Evolutionary conservation across 2,329 filamentous ascomycete species (phyloP), one percentile per base, ranked within the genome.

Genomic region (Fusarium sp.): DNA sequence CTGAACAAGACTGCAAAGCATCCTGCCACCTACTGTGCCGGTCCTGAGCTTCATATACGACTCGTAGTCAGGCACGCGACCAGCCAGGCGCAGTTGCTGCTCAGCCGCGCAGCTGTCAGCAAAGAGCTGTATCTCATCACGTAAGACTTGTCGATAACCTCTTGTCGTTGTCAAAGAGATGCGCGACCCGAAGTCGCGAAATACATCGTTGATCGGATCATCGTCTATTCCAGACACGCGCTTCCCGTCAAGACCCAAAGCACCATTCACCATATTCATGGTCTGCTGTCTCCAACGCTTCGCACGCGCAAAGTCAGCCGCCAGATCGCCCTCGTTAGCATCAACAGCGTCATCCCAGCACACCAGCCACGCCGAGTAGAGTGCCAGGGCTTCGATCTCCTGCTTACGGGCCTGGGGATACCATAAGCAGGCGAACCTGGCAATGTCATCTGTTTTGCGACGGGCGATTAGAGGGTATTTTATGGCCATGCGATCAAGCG

Each of bases 341-440:
- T 80, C 78, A 13, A 79, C 72, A 18, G 71, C 71, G 42, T 80
- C 78, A 24, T 79, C 77, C 78, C 78, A 80, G 57, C 76, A 77
- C 18, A 80, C 65, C 18, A 79, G 44, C 78, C 78, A 79, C 34
- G 72, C 64, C 20, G 66, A 70, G 42, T 71, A 78, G 40, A 76
- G 53, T 4, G 71, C 67, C 44, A 79, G 57, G 9, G 67, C 66
- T 32, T 73, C 61, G 5, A 78, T 46, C n/a, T 57, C 59, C 1
- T 47, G 34, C 48, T 56, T 65, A 6, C 42, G 27, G 3, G 76
- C 74, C 12, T 68, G 49, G 3, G 77, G 75, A 34, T 70, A 79
- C 61, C 67, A 73, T 29, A 74, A 51, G 7, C 64, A 60, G 2
- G 65, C 48, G 8, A 76, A 30, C 2, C 67, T 29, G 7, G 74